Percentiles rank a stretch among this genome's conserved stretches.
Conservation (phyloP, 371 early-diverging fungal genomes). For the Circinella minor region DNA sequence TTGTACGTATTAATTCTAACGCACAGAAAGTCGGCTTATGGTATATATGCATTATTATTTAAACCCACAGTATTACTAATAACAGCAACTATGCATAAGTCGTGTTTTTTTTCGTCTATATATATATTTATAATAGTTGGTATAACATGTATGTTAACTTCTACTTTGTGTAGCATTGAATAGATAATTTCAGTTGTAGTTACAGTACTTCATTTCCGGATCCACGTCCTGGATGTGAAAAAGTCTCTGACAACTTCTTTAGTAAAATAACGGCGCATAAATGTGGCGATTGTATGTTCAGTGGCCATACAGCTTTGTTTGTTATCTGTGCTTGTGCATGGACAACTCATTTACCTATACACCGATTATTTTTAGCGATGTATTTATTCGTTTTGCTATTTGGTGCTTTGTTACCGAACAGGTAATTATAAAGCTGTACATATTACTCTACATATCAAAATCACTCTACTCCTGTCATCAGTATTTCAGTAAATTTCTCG, state of each 20-base stretch:
- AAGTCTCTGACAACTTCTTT: slow-evolving; percentile 5
- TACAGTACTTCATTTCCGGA: slow-evolving; percentile 6
- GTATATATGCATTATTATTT: neutral
- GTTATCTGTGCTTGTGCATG: slow-evolving; percentile 14
- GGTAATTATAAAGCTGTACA: too few species aligned
- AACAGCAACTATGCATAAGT: too few species aligned
- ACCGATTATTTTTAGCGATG: neutral
- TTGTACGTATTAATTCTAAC: neutral
- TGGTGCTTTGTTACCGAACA: neutral
- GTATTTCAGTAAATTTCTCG: too few species aligned
- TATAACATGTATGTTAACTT: slow-evolving; percentile 12
- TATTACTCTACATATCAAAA: too few species aligned
- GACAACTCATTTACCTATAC: slow-evolving; percentile 5
- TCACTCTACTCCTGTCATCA: too few species aligned
- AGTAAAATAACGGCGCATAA: slow-evolving; percentile 11
- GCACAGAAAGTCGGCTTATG: slow-evolving; percentile 1
- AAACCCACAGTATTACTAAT: neutral
- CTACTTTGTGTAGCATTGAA: slow-evolving; percentile 14
- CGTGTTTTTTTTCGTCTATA: too few species aligned
- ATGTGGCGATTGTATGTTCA: slow-evolving; percentile 19
- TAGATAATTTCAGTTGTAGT: slow-evolving; percentile 6
- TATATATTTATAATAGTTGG: neutral
- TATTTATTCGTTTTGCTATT: neutral
- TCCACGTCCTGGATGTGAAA: slow-evolving; percentile 14
- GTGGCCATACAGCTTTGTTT: slow-evolving; percentile 13